Evolutionary conservation across 345 rosid species (phyloP).

Genomic region (Acer negundo): DNA sequence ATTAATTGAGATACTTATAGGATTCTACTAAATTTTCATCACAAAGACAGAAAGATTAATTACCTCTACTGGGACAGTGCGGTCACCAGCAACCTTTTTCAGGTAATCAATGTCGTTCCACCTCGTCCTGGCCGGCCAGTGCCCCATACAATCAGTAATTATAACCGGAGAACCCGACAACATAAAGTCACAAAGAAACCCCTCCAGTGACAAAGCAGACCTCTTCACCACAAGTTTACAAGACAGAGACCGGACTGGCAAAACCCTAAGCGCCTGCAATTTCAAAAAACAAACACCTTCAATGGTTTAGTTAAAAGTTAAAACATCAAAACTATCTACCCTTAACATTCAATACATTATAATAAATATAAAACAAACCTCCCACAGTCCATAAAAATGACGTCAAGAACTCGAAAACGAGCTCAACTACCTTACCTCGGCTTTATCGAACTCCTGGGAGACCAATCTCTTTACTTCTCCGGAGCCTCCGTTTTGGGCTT

Average conservation of each 20-base stretch:
- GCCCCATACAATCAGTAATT: slow-evolving; percentile 83
- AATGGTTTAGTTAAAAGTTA: background rate
- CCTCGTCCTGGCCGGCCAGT: slow-evolving; percentile 90
- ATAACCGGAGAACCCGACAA: slow-evolving; percentile 74
- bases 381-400: too few relatives aligned
- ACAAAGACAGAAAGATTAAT: slow-evolving; percentile 30
- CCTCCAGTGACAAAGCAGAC: slow-evolving; percentile 78
- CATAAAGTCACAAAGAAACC: slow-evolving; percentile 71
- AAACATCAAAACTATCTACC: too few relatives aligned
- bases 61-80: slow-evolving; percentile 99
- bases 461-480: slow-evolving; percentile 36
- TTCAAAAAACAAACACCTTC: slow-evolving; percentile 10
- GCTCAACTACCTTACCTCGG: slow-evolving; percentile 51
- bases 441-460: slow-evolving; percentile 48
- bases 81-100: slow-evolving; percentile 71
- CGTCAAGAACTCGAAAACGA: slow-evolving; percentile 20
- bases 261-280: slow-evolving; percentile 53
- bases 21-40: slow-evolving; percentile 2
- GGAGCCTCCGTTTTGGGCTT: slow-evolving; percentile 29
- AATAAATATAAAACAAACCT: too few relatives aligned
- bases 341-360: too few relatives aligned
- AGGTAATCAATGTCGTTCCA: slow-evolving; percentile 91
- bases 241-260: slow-evolving; percentile 70
- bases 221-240: slow-evolving; percentile 68
- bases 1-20: background rate